Conservation (phyloP, 352 stramenopile species). For the Globisporangium spiculum region DNA sequence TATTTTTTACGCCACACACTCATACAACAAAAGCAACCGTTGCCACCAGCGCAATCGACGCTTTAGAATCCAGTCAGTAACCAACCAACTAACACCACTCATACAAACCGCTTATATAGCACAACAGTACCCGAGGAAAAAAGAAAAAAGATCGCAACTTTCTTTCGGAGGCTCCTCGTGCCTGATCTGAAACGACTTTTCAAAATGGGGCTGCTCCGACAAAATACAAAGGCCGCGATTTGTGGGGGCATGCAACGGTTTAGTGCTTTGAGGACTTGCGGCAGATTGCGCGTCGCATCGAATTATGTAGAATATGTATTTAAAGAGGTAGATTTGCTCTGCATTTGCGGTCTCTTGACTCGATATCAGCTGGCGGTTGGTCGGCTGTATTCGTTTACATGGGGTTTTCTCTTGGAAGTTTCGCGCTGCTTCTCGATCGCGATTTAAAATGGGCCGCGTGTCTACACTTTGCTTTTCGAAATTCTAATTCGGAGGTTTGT, state of each 20-base stretch:
- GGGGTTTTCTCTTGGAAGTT: background rate
- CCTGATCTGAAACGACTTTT: constrained; percentile 15
- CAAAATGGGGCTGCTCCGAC: background rate
- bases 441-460: background rate
- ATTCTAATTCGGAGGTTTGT: background rate
- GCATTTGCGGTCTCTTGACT: no score
- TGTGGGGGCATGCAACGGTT: background rate
- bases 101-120: no score
- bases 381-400: background rate
- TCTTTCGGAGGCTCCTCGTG: background rate
- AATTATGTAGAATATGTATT: background rate
- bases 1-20: background rate
- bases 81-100: background rate
- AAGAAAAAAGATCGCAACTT: constrained; percentile 8
- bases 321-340: background rate
- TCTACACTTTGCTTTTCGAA: background rate
- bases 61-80: background rate
- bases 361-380: background rate
- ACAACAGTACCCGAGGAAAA: background rate
- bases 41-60: background rate
- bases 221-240: background rate
- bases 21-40: background rate
- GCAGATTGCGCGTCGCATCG: background rate
- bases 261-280: background rate
- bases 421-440: constrained; percentile 4